phyloP scores from a whole-genome alignment of 768 basidiomycete species.

The Russula vinacea region DNA sequence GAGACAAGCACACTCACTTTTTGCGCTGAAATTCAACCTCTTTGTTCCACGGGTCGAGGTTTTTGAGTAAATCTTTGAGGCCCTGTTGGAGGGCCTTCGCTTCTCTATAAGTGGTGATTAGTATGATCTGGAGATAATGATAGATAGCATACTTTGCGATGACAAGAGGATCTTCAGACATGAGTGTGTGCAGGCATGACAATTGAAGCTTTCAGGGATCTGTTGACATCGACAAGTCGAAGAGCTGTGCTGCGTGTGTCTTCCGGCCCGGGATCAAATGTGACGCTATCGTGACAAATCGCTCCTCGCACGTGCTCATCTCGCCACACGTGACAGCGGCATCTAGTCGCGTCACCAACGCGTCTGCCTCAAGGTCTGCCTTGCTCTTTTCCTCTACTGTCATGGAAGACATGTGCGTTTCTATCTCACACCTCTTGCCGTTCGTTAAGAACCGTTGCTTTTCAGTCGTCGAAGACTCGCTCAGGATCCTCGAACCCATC shows the following conservation, averaged over 20 bases:
- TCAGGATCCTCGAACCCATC: conserved; percentile 11
- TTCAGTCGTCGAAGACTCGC: conserved; percentile 26
- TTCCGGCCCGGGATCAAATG: background rate
- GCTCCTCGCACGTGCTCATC: background rate
- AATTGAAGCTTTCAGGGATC: background rate
- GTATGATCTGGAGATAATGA: conserved; percentile 21
- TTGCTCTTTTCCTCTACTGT: background rate
- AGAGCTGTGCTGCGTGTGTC: background rate
- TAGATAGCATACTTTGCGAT: conserved; percentile 39
- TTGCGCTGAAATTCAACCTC: conserved; percentile 85
- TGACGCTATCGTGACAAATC: background rate
- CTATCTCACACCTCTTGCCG: background rate
- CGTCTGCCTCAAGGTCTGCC: background rate
- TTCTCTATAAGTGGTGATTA: conserved; percentile 50
- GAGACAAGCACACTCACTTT: conserved; percentile 52
- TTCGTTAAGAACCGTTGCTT: background rate
- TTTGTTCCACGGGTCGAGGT: conserved; percentile 74
- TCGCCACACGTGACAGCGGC: background rate
- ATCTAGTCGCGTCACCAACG: background rate
- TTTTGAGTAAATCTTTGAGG: conserved; percentile 72
- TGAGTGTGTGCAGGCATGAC: conserved; percentile 30
- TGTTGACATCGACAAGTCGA: conserved; percentile 11
- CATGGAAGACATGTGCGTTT: conserved; percentile 23
- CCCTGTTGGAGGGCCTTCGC: conserved; percentile 71
- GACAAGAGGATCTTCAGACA: conserved; percentile 43